phyloP scores from a whole-genome alignment of 2,329 filamentous ascomycete species.

The Neopestalotiopsis clavispora region DNA sequence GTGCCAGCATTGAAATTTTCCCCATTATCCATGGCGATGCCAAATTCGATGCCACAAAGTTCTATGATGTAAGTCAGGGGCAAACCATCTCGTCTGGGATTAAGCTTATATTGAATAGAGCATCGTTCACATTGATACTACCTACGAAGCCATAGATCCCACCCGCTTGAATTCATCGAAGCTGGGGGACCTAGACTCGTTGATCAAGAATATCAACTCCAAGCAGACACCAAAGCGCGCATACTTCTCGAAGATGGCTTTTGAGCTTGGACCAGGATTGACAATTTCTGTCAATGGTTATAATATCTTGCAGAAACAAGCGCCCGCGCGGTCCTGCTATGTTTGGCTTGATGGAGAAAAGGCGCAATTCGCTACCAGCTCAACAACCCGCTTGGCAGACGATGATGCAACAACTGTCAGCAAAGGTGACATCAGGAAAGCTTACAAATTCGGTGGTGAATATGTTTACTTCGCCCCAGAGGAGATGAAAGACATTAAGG shows the following conservation, averaged over 20 bases:
- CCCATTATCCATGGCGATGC: slow-evolving; percentile 76
- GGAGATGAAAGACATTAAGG: slow-evolving; percentile 76
- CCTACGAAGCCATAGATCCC: slow-evolving; percentile 69
- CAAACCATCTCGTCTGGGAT: neutral
- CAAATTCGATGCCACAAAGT: slow-evolving; percentile 81
- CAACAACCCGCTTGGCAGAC: slow-evolving; percentile 77
- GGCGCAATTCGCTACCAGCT: slow-evolving; percentile 76
- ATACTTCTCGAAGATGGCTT: slow-evolving; percentile 82
- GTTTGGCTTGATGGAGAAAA: slow-evolving; percentile 88
- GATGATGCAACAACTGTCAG: slow-evolving; percentile 79
- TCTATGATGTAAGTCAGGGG: slow-evolving; percentile 79
- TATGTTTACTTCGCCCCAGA: slow-evolving; percentile 85
- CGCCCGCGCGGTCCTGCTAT: slow-evolving; percentile 81
- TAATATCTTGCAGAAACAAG: slow-evolving; percentile 84
- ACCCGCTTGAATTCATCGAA: slow-evolving; percentile 66
- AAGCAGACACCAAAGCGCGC: slow-evolving; percentile 85
- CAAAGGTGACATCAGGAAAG: slow-evolving; percentile 83
- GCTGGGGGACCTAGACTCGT: slow-evolving; percentile 74
- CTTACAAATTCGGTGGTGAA: slow-evolving; percentile 94
- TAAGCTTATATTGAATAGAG: slow-evolving; percentile 58
- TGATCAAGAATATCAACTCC: slow-evolving; percentile 88
- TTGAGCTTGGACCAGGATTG: slow-evolving; percentile 85
- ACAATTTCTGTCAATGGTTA: slow-evolving; percentile 93
- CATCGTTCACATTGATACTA: slow-evolving; percentile 83
- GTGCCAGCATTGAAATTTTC: slow-evolving; percentile 90